Evolutionary conservation across 2,329 filamentous ascomycete genomes (phyloP).

Genomic region (Lasiodiplodia theobromae): DNA sequence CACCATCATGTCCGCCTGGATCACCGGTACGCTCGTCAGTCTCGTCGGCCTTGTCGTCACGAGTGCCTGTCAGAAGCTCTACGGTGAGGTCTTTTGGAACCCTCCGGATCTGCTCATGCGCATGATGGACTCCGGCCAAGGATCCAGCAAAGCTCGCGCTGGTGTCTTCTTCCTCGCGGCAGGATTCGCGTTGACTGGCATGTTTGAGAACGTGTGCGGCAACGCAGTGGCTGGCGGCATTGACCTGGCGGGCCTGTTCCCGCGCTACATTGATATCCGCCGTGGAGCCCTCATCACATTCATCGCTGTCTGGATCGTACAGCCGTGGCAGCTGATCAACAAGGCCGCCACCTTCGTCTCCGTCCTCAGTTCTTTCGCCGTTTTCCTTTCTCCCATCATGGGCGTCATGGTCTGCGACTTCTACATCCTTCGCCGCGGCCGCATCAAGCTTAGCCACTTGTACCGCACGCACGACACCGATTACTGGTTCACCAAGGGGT

Average conservation of each 20-base stretch:
- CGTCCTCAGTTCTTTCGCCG: constrained; percentile 53
- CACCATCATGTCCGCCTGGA: constrained; percentile 49
- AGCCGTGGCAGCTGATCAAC: constrained; percentile 49
- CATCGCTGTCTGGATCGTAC: constrained; percentile 44
- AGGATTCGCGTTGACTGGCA: constrained; percentile 46
- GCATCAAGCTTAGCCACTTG: constrained; percentile 46
- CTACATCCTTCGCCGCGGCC: constrained; percentile 45
- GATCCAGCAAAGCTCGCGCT: constrained; percentile 46
- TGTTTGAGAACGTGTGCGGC: constrained; percentile 52
- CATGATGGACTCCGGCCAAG: constrained; percentile 55
- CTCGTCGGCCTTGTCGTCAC: constrained; percentile 54
- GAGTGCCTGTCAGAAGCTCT: constrained; percentile 47
- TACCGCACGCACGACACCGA: constrained; percentile 45
- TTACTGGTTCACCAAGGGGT: constrained; percentile 54
- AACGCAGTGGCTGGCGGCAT: constrained; percentile 46
- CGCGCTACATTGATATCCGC: constrained; percentile 45
- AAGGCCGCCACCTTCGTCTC: constrained; percentile 45
- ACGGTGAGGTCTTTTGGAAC: constrained; percentile 49
- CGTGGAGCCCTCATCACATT: constrained; percentile 47
- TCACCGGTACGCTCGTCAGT: constrained; percentile 52
- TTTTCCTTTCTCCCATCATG: constrained; percentile 49
- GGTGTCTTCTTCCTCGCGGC: constrained; percentile 47
- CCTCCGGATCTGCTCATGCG: constrained; percentile 53
- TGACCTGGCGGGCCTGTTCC: constrained; percentile 45
- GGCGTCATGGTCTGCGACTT: constrained; percentile 50